Percentiles rank a stretch among this genome's conserved stretches.
phyloP scores from a whole-genome alignment of 2,329 filamentous ascomycete genomes.

The Cordyceps javanica region DNA sequence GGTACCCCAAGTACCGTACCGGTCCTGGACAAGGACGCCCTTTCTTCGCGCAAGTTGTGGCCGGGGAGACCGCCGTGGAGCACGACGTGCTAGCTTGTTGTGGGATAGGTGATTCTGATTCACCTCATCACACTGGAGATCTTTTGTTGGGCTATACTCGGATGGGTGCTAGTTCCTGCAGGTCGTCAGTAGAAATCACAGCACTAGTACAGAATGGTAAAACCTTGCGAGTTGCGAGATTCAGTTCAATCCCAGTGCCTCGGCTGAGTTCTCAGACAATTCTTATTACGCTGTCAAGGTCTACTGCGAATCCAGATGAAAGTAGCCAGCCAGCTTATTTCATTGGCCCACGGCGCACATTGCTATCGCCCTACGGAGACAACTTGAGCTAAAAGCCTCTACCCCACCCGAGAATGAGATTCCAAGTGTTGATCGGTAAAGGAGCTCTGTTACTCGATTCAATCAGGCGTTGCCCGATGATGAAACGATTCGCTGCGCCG shows the following conservation, averaged over 20 bases:
- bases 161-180: not conserved
- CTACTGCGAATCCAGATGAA: too few species aligned
- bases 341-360: too few species aligned
- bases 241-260: not conserved
- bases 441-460: too few species aligned
- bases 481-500: too few species aligned
- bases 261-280: not conserved
- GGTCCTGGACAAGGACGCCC: not conserved
- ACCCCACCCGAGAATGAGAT: too few species aligned
- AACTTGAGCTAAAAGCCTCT: too few species aligned
- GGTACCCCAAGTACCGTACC: too few species aligned
- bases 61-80: not conserved
- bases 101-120: not conserved
- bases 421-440: too few species aligned
- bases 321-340: too few species aligned
- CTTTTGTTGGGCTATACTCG: not conserved
- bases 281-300: too few species aligned
- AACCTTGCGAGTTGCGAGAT: not conserved
- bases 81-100: not conserved
- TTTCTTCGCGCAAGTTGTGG: not conserved
- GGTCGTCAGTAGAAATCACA: not conserved
- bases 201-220: not conserved
- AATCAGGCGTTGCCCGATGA: too few species aligned
- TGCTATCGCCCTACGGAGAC: too few species aligned
- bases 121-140: conserved; percentile 10